Base-by-base conservation (phyloP, 345 rosid genomes). In the Brassica incana region DNA sequence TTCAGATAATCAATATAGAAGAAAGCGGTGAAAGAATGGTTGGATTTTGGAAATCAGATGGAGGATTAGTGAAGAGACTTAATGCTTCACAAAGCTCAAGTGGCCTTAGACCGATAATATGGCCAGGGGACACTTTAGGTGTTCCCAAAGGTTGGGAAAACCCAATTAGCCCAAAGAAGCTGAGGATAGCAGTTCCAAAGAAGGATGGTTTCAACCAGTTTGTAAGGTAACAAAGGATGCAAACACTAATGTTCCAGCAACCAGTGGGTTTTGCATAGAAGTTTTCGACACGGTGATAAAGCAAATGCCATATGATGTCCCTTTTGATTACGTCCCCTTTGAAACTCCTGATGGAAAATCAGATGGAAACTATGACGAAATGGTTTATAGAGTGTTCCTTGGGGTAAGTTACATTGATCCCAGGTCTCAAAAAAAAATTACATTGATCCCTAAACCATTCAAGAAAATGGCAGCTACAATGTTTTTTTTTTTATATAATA, bases 31-130 rank as follows among this genome's bases (percentile, higher is more conserved):
- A 48, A 35, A 83, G 88, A 77, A 54, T 43, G 10, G 62, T 85
- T 11, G 93, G 93, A 18, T 88, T 85, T 27, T 90, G 93, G 93
- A 71, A 80, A 73, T 73, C 78, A 15, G 9, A 72, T 25, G 30
- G 36, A 6, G 89, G 88, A 35, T 64, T 89, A 16, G 20, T 63
- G 63, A 81, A 38, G 50, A 73, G 35, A 2, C 48, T 79, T 12
- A 64, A 16, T 38, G n/a, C 9, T 4, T 23, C 62, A 65, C 64
- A 15, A 0, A 71, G 65, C 20, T 65, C 30, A 15, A 36, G 5
- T 7, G 20, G 56, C 23, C 83, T 80, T 43, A 69, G 80, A 76
- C 76, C 67, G 1, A 70, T 80, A 9, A 75, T 75, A 64, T 80
- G 80, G 83, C 79, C 73, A 1, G 83, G 83, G 15, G 80, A 80